phyloP scores from a whole-genome alignment of 164 flowering plant species.

The Aristolochia contorta region DNA sequence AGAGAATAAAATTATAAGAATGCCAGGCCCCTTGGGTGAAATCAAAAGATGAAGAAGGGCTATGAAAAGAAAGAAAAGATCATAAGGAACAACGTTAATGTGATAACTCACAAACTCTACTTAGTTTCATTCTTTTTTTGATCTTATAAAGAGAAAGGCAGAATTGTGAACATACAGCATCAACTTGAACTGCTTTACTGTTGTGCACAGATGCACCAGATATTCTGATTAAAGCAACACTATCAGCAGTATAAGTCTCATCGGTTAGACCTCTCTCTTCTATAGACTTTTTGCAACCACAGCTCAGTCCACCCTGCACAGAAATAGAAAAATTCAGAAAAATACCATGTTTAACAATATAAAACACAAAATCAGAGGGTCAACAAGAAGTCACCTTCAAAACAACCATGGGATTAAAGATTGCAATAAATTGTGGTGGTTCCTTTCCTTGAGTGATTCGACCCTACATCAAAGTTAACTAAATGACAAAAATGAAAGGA shows the following conservation, averaged over 20 bases:
- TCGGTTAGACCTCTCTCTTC: slow-evolving; percentile 72
- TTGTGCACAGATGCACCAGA: slow-evolving; percentile 80
- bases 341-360: background rate
- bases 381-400: slow-evolving; percentile 58
- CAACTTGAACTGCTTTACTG: slow-evolving; percentile 85
- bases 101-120: no score
- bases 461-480: slow-evolving; percentile 41
- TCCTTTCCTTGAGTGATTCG: slow-evolving; percentile 85
- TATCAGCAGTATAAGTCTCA: slow-evolving; percentile 70
- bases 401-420: slow-evolving; percentile 91
- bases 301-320: slow-evolving; percentile 86
- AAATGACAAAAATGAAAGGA: background rate
- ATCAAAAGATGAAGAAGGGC: no score
- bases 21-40: no score
- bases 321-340: slow-evolving; percentile 3
- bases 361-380: background rate
- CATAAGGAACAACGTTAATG: no score
- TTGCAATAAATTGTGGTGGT: slow-evolving; percentile 90
- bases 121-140: no score
- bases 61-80: no score
- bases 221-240: slow-evolving; percentile 73
- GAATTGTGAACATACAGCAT: slow-evolving; percentile 46
- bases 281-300: slow-evolving; percentile 70
- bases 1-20: no score
- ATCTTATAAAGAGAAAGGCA: slow-evolving; percentile 1